phyloP scores from a whole-genome alignment of 768 basidiomycete species.

The Suillus luteus region DNA sequence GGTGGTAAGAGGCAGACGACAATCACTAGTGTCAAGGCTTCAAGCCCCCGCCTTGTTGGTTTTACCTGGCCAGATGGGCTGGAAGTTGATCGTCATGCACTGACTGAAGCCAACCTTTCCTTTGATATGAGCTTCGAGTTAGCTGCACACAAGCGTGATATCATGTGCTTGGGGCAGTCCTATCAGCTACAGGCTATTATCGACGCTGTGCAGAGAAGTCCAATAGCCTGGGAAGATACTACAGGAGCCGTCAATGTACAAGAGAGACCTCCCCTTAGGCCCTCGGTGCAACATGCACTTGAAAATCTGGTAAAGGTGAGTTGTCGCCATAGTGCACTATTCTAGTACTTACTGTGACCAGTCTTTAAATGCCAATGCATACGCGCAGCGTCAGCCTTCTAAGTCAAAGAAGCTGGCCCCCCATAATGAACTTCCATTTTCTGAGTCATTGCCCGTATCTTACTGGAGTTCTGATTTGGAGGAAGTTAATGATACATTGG shows the following conservation, averaged over 20 bases:
- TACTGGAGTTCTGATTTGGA: not conserved
- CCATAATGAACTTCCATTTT: not conserved
- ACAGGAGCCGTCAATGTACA: not conserved
- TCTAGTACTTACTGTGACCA: not conserved
- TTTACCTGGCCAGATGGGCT: constrained; percentile 5
- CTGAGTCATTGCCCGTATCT: not conserved
- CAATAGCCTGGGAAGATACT: constrained; percentile 3
- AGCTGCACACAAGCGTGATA: not conserved
- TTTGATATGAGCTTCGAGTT: not conserved
- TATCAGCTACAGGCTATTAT: not conserved
- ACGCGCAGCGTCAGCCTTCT: not conserved
- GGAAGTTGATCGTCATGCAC: not conserved
- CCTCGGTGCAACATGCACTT: not conserved
- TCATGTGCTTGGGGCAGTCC: not conserved
- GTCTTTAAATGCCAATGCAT: not conserved
- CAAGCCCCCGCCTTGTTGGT: not conserved
- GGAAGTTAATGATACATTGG: not conserved
- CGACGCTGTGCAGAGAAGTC: not conserved
- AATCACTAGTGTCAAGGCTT: not conserved
- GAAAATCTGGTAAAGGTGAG: not conserved
- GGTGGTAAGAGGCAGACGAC: not conserved
- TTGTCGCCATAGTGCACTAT: not conserved
- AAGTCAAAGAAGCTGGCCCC: not conserved
- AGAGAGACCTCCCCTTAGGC: not conserved
- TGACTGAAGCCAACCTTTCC: not conserved